Evolutionary conservation across 495 filamentous ascomycete genomes (phyloP), one percentile per base, ranked within the genome.

Genomic region (Penicillium silybi): DNA sequence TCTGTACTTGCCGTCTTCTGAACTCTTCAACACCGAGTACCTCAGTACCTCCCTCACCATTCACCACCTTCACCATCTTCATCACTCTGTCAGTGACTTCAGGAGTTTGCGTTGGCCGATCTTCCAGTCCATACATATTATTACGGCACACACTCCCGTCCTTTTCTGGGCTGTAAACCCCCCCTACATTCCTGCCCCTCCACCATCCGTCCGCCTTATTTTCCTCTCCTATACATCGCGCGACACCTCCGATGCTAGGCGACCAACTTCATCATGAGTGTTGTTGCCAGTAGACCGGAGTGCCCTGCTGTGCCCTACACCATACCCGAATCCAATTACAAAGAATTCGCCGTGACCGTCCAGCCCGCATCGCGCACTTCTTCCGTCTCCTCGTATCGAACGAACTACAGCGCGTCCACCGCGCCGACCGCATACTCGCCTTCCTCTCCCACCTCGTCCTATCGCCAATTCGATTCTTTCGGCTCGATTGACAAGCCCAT

Each of bases 211-310:
- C 45, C 37, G 32, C 42, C 50, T 57, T 54, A 40, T 23, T 53
- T 40, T 48, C 48, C 54, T 37, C n/a, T 42, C 45, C 53, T 43
- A 23, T 37, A 32, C 20, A 27, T 45, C 26, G 46, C 38, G 40
- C 23, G 40, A 25, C 54, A 50, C 38, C 50, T 58, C 56, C 56
- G 41, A 64, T 66, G 63, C 57, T 39, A 58, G 56, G 54, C 50
- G 54, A 45, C 34, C 34, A 52, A n/a, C 39, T 43, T 54, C 64
- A 64, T 49, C 23, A 77, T 75, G 72, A 77, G 64, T 54, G 67
- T 71, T 51, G 67, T 75, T 45, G 71, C 68, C 63, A 72, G 63
- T 67, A 70, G 70, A 66, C 67, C 72, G 23, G 69, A 70, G 41
- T 62, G 41, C 57, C 56, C 64, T 58, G 57, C 65, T 58, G 62